Base-by-base conservation (phyloP, 306 rosid genomes). In the Betula pendula region DNA sequence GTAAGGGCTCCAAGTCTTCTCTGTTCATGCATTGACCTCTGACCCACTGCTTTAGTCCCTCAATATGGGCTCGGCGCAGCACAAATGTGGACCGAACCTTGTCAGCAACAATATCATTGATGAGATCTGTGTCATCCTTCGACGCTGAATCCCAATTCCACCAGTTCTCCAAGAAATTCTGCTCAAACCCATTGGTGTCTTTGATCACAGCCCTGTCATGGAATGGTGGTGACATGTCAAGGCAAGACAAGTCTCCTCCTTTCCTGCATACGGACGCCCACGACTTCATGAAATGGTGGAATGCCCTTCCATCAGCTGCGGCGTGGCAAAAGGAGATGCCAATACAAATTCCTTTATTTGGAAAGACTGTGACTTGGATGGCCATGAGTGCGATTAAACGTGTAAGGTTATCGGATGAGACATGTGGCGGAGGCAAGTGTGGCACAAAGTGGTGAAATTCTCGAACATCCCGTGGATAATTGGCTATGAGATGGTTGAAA, bases 241-340 rank as follows among this genome's bases (percentile, higher is more conserved):
- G 17, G 49, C 71, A 66, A 59, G 38, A 10, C 40, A 40, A 31
- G 15, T 62, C 60, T 40, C 80, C 82, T 15, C 2, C 75, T 15
- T 24, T 15, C 40, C 49, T 79, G 8, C 81, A 82, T n/a, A 79
- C 6, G 65, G 75, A 84, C 16, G 83, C 85, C 88, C 85, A 81
- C 2, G 31, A 75, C 44, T 81, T 81, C 35, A 85, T 71, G 67
- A 85, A 85, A 67, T 75, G 83, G 11, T 71, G 83, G 24, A 81
- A 71, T 6, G 81, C 51, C 48, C n/a, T 78, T 3, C 81, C 85
- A 29, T 81, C 83, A 0, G 31, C 74, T 0, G 67, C 68, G 4
- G 71, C 38, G 52, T 85, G 88, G 60, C 71, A 25, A 40, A 78
- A 84, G 0, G 73, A 43, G 56, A 75, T 16, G 7, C 71, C 63